Percentiles rank a stretch among this genome's conserved stretches.
These are phyloP conservation scores for Epichloe sp. DNA, from an alignment of 2,329 filamentous ascomycete species.

Conservation along the genomic window DNA sequence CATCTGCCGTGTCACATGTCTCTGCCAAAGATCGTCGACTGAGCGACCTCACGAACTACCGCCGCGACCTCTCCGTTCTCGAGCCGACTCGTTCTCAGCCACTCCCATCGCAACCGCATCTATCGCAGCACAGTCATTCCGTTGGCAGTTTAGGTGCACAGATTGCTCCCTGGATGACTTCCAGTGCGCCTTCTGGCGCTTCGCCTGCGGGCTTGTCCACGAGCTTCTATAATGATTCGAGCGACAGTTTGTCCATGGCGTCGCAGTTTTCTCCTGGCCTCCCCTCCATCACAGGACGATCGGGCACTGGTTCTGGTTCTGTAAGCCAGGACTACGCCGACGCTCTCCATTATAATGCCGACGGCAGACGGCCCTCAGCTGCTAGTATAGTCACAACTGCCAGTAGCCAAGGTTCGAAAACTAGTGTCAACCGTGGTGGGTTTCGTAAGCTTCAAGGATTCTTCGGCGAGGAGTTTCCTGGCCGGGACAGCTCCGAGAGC, in stretches of 20 bases:
- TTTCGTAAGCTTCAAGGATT: constrained; percentile 80
- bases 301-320: constrained; percentile 5
- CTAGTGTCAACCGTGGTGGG: constrained; percentile 55
- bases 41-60: constrained; percentile 55
- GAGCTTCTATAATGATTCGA: constrained; percentile 65
- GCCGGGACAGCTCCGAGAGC: constrained; percentile 60
- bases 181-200: constrained; percentile 22
- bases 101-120: constrained; percentile 34
- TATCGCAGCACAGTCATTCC: constrained; percentile 33
- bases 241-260: constrained; percentile 48
- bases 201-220: constrained; percentile 29
- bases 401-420: constrained; percentile 73
- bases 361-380: constrained; percentile 73
- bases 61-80: constrained; percentile 57
- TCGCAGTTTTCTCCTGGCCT: constrained; percentile 61
- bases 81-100: constrained; percentile 46
- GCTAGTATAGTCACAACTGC: constrained; percentile 69
- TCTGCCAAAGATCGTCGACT: constrained; percentile 38
- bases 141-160: constrained; percentile 38
- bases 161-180: constrained; percentile 45
- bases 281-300: constrained; percentile 35
- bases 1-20: constrained; percentile 27
- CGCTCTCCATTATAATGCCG: constrained; percentile 40
- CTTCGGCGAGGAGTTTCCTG: constrained; percentile 80
- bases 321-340: constrained; percentile 45